A percentile compares a stretch with the other conserved stretches of the same genome.
Evolutionary conservation across 1,284 basidiomycete species (phyloP).

Genomic region (Irpex lacteus): DNA sequence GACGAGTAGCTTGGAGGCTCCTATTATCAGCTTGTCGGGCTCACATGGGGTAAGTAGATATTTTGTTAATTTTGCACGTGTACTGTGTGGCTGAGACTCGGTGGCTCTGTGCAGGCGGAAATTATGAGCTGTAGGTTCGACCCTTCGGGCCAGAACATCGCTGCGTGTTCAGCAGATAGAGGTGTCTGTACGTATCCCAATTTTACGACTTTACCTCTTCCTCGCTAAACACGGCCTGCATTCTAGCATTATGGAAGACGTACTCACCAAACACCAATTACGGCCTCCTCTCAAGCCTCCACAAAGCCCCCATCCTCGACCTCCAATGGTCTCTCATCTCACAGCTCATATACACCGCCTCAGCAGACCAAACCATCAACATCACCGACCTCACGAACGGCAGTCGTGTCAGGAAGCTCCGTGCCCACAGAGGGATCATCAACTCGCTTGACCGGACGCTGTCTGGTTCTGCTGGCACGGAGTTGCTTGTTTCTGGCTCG

Average conservation of each 20-base stretch:
- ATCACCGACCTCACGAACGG: conserved; percentile 79
- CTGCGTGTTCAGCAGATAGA: conserved; percentile 79
- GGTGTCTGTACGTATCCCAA: conserved; percentile 63
- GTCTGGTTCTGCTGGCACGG: conserved; percentile 76
- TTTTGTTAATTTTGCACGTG: conserved; percentile 7
- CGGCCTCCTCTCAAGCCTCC: conserved; percentile 67
- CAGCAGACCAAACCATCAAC: conserved; percentile 79
- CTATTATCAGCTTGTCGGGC: conserved; percentile 76
- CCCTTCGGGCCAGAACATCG: conserved; percentile 79
- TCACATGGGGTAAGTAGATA: conserved; percentile 59
- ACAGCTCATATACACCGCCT: conserved; percentile 72
- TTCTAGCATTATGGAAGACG: conserved; percentile 73
- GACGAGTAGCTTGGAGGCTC: conserved; percentile 76
- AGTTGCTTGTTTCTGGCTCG: conserved; percentile 80
- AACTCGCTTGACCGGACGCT: conserved; percentile 85
- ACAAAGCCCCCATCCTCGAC: conserved; percentile 79
- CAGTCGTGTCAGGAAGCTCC: conserved; percentile 68
- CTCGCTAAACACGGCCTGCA: conserved; percentile 1
- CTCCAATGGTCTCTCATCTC: conserved; percentile 79
- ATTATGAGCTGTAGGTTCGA: conserved; percentile 80
- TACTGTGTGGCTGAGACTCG: neutral
- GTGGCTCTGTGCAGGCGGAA: conserved; percentile 50
- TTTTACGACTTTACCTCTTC: neutral
- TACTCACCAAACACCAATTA: conserved; percentile 83
- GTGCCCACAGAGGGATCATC: conserved; percentile 86